Evolutionary conservation across 2,329 filamentous ascomycete species (phyloP).

Genomic region (Hypoxylon sp.): DNA sequence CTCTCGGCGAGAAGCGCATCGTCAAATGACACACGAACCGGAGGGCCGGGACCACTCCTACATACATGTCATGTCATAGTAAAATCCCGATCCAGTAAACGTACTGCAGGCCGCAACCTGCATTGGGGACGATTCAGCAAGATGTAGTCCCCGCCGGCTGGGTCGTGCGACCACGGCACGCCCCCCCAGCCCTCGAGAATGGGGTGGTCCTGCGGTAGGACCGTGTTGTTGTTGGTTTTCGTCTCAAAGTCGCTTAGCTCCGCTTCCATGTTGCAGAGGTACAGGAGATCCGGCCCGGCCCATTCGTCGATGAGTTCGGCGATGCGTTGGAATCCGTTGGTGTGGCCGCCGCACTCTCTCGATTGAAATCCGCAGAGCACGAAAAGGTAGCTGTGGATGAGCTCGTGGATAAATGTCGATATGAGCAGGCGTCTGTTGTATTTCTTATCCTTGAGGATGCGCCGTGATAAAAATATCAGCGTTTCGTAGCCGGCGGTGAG

Average conservation of each 20-base stretch:
- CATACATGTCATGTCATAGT: constrained; percentile 51
- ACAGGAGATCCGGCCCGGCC: constrained; percentile 69
- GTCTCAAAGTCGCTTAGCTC: constrained; percentile 68
- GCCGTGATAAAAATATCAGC: constrained; percentile 72
- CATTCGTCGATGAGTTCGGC: constrained; percentile 73
- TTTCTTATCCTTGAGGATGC: constrained; percentile 68
- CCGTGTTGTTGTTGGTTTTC: constrained; percentile 22
- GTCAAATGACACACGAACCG: constrained; percentile 24
- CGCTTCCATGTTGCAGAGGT: constrained; percentile 72
- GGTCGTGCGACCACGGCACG: constrained; percentile 47
- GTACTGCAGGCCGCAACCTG: constrained; percentile 45
- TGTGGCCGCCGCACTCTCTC: constrained; percentile 70
- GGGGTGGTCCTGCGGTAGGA: constrained; percentile 40
- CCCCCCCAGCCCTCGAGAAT: constrained; percentile 47
- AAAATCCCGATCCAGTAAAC: constrained; percentile 48
- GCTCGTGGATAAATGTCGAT: constrained; percentile 75
- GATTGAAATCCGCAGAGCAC: constrained; percentile 73
- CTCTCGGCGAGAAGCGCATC: constrained; percentile 23
- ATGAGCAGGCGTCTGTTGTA: constrained; percentile 74
- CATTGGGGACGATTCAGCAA: constrained; percentile 43
- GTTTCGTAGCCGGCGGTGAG: constrained; percentile 70
- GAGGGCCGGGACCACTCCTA: constrained; percentile 19
- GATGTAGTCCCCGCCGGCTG: constrained; percentile 47
- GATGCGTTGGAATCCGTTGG: constrained; percentile 71
- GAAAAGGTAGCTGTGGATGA: constrained; percentile 77